Conservation (phyloP, 129 eudicot species). For the Glebionis coronaria region DNA sequence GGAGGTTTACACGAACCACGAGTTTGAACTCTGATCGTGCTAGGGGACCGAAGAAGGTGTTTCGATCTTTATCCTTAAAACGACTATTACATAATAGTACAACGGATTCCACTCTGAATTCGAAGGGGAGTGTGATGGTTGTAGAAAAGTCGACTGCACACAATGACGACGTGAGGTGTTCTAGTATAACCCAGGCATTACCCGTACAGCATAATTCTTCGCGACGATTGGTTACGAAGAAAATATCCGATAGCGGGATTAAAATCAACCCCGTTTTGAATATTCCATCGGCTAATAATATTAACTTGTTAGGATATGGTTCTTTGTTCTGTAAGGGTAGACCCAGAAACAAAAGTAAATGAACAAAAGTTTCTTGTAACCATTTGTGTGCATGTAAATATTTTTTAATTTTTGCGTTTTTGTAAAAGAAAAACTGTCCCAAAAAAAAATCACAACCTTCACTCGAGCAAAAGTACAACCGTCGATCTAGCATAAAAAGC, state of each 20-base stretch:
- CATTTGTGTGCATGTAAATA: neutral
- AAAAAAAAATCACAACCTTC: too few species aligned
- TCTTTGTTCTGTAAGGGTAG: conserved; percentile 67
- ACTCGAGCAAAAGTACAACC: too few species aligned
- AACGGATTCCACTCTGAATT: conserved; percentile 55
- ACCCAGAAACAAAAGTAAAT: conserved; percentile 56
- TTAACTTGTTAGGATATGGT: conserved; percentile 61
- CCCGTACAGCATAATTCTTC: conserved; percentile 14
- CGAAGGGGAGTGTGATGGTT: conserved; percentile 28
- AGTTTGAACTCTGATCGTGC: conserved; percentile 53
- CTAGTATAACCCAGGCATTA: neutral
- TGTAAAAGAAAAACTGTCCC: too few species aligned
- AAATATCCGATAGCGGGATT: conserved; percentile 32
- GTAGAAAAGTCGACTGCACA: conserved; percentile 39
- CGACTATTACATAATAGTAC: conserved; percentile 53
- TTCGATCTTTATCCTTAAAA: conserved; percentile 47
- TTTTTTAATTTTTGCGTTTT: too few species aligned
- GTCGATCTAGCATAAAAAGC: too few species aligned
- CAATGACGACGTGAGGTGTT: conserved; percentile 23
- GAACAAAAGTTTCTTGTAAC: conserved; percentile 9
- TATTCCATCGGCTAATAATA: conserved; percentile 54
- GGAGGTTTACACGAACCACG: conserved; percentile 72
- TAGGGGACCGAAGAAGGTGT: conserved; percentile 36
- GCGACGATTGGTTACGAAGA: conserved; percentile 32
- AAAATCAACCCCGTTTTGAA: conserved; percentile 62